These are phyloP conservation scores for Protomyces inundatus DNA, from an alignment of 1,139 yeast species.

Conservation along the genomic window DNA sequence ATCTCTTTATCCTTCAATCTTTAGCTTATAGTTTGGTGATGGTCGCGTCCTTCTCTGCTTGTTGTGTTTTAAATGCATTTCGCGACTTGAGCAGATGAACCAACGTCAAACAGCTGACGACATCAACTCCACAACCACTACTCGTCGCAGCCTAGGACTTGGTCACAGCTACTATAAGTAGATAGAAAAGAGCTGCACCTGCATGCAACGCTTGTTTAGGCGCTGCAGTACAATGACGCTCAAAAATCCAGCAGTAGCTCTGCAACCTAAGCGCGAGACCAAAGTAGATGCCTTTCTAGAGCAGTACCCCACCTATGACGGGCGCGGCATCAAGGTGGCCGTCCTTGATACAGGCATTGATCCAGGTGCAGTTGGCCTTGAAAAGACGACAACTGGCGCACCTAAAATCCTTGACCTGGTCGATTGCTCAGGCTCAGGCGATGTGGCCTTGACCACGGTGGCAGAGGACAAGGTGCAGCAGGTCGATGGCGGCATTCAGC, in stretches of 20 bases:
- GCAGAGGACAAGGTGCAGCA: not conserved
- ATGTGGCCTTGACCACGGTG: slow-evolving; percentile 11
- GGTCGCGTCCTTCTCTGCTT: no score
- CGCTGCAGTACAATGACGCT: not conserved
- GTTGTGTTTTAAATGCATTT: not conserved
- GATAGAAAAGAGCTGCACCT: not conserved
- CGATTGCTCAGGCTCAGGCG: slow-evolving; percentile 29
- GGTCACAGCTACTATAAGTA: no score
- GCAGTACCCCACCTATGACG: slow-evolving; percentile 26
- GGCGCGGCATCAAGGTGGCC: slow-evolving; percentile 29
- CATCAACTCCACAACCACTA: no score
- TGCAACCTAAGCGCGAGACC: slow-evolving; percentile 26
- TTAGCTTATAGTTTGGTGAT: no score
- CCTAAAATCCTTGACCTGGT: slow-evolving; percentile 28
- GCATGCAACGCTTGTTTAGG: not conserved
- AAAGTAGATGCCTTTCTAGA: slow-evolving; percentile 26
- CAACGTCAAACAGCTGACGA: no score
- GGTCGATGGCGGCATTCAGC: not conserved
- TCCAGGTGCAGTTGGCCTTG: slow-evolving; percentile 28
- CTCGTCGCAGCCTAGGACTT: no score
- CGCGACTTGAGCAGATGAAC: not conserved
- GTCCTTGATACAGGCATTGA: slow-evolving; percentile 30
- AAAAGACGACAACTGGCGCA: slow-evolving; percentile 24
- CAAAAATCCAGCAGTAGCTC: slow-evolving; percentile 2
- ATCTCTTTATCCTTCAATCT: not conserved